Conservation (phyloP, 352 stramenopile genomes). For the Phytophthora boehmeriae region DNA sequence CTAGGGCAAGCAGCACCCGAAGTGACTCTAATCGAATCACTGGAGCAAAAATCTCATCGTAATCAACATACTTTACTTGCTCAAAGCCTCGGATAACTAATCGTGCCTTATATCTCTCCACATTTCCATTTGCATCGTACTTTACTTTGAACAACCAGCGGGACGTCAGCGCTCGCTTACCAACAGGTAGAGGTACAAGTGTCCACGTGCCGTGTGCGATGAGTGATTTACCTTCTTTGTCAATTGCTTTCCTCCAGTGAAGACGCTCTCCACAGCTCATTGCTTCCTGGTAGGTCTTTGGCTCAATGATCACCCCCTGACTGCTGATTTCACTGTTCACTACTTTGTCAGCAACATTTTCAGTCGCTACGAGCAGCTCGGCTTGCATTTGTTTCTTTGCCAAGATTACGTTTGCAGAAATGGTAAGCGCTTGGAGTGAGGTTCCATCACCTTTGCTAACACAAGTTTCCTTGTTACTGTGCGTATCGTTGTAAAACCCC, state of each 20-base stretch:
- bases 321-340: conserved; percentile 3
- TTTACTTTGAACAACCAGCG: conserved; percentile 24
- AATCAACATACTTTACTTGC: conserved; percentile 15
- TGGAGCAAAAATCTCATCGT: conserved; percentile 19
- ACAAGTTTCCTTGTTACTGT: not conserved
- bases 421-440: conserved; percentile 18
- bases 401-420: conserved; percentile 1
- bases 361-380: conserved; percentile 9
- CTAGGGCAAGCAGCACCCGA: conserved; percentile 12
- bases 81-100: conserved; percentile 14
- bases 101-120: conserved; percentile 15
- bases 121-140: conserved; percentile 5
- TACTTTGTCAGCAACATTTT: conserved; percentile 15
- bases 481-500: not conserved
- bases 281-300: conserved; percentile 7
- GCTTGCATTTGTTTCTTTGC: conserved; percentile 4
- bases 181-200: not conserved
- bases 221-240: conserved; percentile 17
- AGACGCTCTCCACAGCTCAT: not conserved
- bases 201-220: conserved; percentile 10
- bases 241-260: conserved; percentile 14
- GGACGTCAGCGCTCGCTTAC: conserved; percentile 18
- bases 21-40: conserved; percentile 21
- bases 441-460: not conserved
- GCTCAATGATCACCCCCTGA: not conserved